A percentile compares a stretch with the other conserved stretches of the same genome.
phyloP scores from a whole-genome alignment of 2,329 filamentous ascomycete species.

The Diaporthe eres region DNA sequence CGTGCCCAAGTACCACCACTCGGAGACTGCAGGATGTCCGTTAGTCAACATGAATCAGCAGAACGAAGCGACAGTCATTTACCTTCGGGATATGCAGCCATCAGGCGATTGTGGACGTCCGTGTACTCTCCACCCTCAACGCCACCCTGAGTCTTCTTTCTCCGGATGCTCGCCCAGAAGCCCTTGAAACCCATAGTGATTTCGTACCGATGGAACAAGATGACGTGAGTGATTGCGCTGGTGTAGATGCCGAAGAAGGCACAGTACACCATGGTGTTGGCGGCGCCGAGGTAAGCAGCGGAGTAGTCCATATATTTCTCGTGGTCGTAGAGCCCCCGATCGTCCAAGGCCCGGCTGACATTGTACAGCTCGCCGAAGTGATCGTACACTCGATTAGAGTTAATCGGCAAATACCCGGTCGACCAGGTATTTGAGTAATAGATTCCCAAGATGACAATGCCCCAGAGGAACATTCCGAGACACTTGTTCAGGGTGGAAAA shows the following conservation, averaged over 20 bases:
- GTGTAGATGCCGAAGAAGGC: conserved; percentile 70
- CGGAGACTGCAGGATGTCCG: not conserved
- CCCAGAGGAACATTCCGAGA: conserved; percentile 68
- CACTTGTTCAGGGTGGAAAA: conserved; percentile 70
- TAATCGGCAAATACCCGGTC: conserved; percentile 63
- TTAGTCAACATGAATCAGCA: not conserved
- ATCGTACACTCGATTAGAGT: conserved; percentile 66
- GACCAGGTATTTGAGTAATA: conserved; percentile 34
- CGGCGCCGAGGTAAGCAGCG: conserved; percentile 46
- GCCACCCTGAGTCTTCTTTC: not conserved
- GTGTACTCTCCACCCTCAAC: conserved; percentile 43
- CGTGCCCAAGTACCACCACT: conserved; percentile 19
- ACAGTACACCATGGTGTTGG: conserved; percentile 57
- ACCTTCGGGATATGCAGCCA: conserved; percentile 51
- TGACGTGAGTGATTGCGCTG: conserved; percentile 64
- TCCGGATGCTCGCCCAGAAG: conserved; percentile 46
- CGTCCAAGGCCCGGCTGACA: conserved; percentile 47
- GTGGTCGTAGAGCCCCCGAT: conserved; percentile 45
- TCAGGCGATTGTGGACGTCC: conserved; percentile 62
- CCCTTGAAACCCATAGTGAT: conserved; percentile 64
- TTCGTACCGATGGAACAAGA: conserved; percentile 67
- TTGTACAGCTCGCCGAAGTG: conserved; percentile 65
- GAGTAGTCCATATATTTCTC: conserved; percentile 47
- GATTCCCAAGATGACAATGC: conserved; percentile 63
- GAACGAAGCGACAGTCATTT: conserved; percentile 52